Percentiles rank a stretch among this genome's conserved stretches.
phyloP scores from a whole-genome alignment of 2,329 filamentous ascomycete species.

The Hypoxylon sp. region DNA sequence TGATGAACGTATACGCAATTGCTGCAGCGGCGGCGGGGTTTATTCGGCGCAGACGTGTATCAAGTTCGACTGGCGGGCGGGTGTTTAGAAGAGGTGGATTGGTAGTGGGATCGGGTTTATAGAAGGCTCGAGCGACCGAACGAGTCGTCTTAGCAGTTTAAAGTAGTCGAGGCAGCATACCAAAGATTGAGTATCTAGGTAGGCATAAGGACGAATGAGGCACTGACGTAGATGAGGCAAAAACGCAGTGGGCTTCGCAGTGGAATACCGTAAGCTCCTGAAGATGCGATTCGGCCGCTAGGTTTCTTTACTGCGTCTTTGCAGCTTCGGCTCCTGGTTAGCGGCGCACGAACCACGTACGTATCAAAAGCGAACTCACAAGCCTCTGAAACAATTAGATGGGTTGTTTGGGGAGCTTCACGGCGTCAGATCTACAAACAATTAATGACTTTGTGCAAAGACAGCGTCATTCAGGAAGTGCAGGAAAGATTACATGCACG shows the following conservation, averaged over 20 bases:
- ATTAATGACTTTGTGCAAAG: slow-evolving; percentile 23
- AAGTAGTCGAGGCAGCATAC: background rate
- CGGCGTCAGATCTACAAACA: slow-evolving; percentile 23
- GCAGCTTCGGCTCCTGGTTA: slow-evolving; percentile 19
- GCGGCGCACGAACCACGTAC: slow-evolving; percentile 14
- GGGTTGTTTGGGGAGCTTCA: slow-evolving; percentile 3
- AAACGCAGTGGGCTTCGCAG: background rate
- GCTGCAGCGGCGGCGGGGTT: background rate
- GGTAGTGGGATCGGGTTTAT: slow-evolving; percentile 15
- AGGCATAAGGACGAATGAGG: background rate
- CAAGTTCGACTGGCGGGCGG: background rate
- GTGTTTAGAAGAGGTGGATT: background rate
- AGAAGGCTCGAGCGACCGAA: slow-evolving; percentile 1
- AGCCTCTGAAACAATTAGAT: slow-evolving; percentile 18
- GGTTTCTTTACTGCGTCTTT: slow-evolving; percentile 13
- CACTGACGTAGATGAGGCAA: slow-evolving; percentile 8
- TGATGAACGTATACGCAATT: slow-evolving; percentile 12
- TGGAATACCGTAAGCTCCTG: slow-evolving; percentile 17
- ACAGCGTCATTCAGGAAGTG: slow-evolving; percentile 17
- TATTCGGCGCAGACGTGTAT: slow-evolving; percentile 4
- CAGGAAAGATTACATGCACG: slow-evolving; percentile 26
- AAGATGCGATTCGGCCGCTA: slow-evolving; percentile 30
- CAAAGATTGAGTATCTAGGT: slow-evolving; percentile 1
- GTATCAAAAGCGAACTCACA: slow-evolving; percentile 18
- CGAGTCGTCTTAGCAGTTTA: slow-evolving; percentile 1